These are phyloP conservation scores for Amauroascus verrucosus DNA, from an alignment of 2,329 filamentous ascomycete species.

Conservation along the genomic window DNA sequence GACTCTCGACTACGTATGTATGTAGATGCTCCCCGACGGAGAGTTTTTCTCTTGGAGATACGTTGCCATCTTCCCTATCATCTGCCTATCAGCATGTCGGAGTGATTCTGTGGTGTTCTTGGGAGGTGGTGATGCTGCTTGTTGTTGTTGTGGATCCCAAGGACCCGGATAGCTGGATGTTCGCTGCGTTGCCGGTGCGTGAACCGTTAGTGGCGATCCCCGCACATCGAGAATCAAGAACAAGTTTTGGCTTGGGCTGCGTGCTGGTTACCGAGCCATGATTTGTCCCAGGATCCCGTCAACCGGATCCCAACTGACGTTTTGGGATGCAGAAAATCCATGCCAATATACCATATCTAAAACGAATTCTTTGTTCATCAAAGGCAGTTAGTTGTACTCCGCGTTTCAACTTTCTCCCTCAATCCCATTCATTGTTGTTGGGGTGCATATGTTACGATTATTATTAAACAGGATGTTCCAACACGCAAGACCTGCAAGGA, in stretches of 20 bases:
- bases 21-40: not conserved
- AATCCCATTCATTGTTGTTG: not conserved
- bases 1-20: not conserved
- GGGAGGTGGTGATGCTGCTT: not conserved
- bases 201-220: not conserved
- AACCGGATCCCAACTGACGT: not conserved
- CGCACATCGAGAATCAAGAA: not conserved
- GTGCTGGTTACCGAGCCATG: not conserved
- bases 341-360: not conserved
- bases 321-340: not conserved
- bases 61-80: not conserved
- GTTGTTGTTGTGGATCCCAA: constrained; percentile 3
- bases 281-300: not conserved
- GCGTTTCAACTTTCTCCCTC: not conserved
- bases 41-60: not conserved
- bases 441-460: not conserved
- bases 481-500: constrained; percentile 2
- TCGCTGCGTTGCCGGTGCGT: not conserved
- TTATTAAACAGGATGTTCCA: not conserved
- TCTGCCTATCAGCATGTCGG: not conserved
- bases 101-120: not conserved
- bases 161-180: not conserved
- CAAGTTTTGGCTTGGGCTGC: constrained; percentile 6
- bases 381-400: no score
- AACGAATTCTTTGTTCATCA: not conserved